Conservation (phyloP, 164 flowering plant genomes). For the Hamamelis virginiana region DNA sequence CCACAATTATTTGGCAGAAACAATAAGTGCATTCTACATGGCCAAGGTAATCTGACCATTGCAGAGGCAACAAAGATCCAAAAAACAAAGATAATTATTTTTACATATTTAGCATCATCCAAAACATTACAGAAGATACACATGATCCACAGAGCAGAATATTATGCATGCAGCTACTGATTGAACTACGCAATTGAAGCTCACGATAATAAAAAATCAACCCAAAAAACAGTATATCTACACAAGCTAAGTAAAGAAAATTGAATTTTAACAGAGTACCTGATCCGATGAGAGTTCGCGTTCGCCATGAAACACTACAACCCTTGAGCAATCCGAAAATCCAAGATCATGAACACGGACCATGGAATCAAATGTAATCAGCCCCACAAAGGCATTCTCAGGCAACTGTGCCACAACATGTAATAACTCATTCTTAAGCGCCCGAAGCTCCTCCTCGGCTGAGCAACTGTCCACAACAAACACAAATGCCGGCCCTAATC, state of each 20-base stretch:
- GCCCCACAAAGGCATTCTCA: slow-evolving; percentile 73
- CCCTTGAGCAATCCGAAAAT: slow-evolving; percentile 65
- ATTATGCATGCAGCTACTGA: too few species aligned
- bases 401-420: slow-evolving; percentile 70
- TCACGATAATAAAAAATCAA: background rate
- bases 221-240: background rate
- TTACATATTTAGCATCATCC: background rate
- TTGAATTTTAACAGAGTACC: slow-evolving; percentile 35
- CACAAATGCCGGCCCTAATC: slow-evolving; percentile 70
- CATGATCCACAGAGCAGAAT: background rate
- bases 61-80: background rate
- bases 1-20: too few species aligned
- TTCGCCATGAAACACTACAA: slow-evolving; percentile 76
- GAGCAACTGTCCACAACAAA: slow-evolving; percentile 80
- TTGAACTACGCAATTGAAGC: background rate
- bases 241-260: background rate
- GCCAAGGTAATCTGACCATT: background rate
- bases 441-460: slow-evolving; percentile 66
- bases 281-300: slow-evolving; percentile 68
- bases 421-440: slow-evolving; percentile 72
- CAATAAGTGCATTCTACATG: too few species aligned
- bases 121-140: background rate
- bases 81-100: too few species aligned
- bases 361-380: slow-evolving; percentile 78
- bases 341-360: slow-evolving; percentile 81